Evolutionary conservation across 768 basidiomycete genomes (phyloP).

Genomic region (Leccinum barrowsii): DNA sequence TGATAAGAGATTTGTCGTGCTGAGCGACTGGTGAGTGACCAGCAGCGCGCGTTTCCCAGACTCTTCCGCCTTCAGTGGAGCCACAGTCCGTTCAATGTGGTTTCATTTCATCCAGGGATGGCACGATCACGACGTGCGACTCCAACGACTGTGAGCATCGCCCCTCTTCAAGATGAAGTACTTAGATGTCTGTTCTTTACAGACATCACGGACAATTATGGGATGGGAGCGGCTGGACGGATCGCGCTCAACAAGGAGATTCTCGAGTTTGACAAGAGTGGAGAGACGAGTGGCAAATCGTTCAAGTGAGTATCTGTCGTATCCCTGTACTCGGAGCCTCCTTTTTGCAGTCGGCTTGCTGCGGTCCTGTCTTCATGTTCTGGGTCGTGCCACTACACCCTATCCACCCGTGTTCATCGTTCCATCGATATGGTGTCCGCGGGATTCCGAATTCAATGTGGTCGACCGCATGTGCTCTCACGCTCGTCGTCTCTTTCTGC

Average conservation of each 20-base stretch:
- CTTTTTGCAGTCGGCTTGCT: neutral
- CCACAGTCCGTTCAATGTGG: neutral
- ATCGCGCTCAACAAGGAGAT: conserved; percentile 62
- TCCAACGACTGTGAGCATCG: conserved; percentile 79
- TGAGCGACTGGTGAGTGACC: conserved; percentile 80
- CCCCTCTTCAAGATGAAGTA: neutral
- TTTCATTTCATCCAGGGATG: conserved; percentile 50
- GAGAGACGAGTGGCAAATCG: conserved; percentile 16
- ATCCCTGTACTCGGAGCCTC: neutral
- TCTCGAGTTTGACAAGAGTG: conserved; percentile 46
- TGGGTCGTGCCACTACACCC: neutral
- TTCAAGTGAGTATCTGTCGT: conserved; percentile 43
- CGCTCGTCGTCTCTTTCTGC: neutral
- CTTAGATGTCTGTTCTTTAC: neutral
- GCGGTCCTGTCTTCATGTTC: neutral
- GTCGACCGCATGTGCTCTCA: conserved; percentile 1
- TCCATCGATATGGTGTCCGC: conserved; percentile 3
- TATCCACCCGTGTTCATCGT: neutral
- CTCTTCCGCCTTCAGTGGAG: neutral
- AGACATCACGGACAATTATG: conserved; percentile 90
- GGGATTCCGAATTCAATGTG: neutral
- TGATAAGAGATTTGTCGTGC: conserved; percentile 80
- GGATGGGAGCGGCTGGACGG: conserved; percentile 73
- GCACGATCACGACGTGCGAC: conserved; percentile 90
- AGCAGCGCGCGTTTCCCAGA: neutral